Base-by-base conservation (phyloP, 768 basidiomycete genomes). In the Trametes villosa region DNA sequence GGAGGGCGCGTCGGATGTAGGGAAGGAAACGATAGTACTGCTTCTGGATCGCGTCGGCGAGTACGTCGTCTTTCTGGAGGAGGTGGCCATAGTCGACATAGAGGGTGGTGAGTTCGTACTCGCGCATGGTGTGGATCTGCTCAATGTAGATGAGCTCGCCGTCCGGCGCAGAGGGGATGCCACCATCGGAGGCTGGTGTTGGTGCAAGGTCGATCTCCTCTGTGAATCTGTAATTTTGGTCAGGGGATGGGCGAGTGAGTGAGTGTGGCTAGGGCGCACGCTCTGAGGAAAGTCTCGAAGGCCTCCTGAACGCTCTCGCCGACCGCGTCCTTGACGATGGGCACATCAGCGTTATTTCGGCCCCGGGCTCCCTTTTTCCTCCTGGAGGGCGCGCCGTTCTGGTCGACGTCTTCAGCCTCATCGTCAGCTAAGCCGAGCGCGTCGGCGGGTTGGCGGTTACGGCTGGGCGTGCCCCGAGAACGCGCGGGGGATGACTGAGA, bases 1-100 rank as follows among this genome's bases (percentile, higher is more conserved):
- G 86, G 22, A 99, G 81, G 3, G 96, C 94, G 63, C 94, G 91
- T 48, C 93, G 88, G 38, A 98, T 83, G 76, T 92, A 99, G 0
- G 96, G 96, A 1, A 98, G 79, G 76, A 98, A 98, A 69, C 97
- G 88, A 72, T 98, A 98, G 72, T 99, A 98, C 71, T 97, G 94
- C 62, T 87, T 91, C 65, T 91, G 88, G 60, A 99, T 93, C 2
- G 96, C 96, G 65, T 92, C 86, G 0, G 96, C 96, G 20, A 98
- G 88, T 6, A 95, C 89, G 64, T 97, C 95, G 72, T 98, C 96
- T 54, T 87, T 84, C 71, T 90, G 86, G 27, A 97, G 83, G 34
- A 98, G 82, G 72, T 99, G 95, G 11, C 86, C 84, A 61, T 90
- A 98, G 78, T 98, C 96, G 75, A 99, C 89, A 71, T 98, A 99